Evolutionary conservation across 805 yeast species (phyloP).

Genomic region (Crinitomyces ghanaensis): DNA sequence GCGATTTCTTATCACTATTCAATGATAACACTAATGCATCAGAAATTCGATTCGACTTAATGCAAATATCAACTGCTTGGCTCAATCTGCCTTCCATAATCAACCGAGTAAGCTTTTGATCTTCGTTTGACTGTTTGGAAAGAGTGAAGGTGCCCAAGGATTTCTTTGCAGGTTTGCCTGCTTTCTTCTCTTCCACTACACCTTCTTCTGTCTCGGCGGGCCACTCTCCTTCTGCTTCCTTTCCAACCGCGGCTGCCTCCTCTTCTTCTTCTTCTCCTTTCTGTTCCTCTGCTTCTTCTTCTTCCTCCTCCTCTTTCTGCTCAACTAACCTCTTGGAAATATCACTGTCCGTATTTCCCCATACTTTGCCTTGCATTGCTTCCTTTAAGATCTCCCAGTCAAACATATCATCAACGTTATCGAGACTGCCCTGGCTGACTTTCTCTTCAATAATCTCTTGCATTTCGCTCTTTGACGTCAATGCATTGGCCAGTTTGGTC

Average conservation of each 20-base stretch:
- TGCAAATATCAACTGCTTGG: constrained; percentile 55
- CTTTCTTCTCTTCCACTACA: constrained; percentile 17
- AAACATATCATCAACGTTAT: constrained; percentile 16
- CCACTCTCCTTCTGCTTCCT: constrained; percentile 1
- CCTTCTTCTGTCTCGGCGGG: constrained; percentile 21
- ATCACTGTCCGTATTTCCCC: constrained; percentile 21
- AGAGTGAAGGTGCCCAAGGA: constrained; percentile 24
- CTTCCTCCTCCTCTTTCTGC: constrained; percentile 15
- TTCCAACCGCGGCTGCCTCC: constrained; percentile 5
- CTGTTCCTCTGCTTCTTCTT: constrained; percentile 8
- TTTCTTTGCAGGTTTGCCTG: constrained; percentile 18
- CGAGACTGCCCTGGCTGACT: constrained; percentile 10
- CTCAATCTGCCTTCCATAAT: constrained; percentile 52
- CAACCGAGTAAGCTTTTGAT: constrained; percentile 35
- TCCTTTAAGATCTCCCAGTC: constrained; percentile 28
- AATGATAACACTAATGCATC: constrained; percentile 81
- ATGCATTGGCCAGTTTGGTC: constrained; percentile 42
- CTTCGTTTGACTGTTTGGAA: constrained; percentile 28
- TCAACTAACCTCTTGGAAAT: constrained; percentile 15
- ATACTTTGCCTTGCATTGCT: constrained; percentile 23
- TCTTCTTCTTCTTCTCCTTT: constrained; percentile 15
- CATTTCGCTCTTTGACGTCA: constrained; percentile 29
- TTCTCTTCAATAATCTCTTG: constrained; percentile 11
- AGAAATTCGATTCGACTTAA: constrained; percentile 48
- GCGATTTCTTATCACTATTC: constrained; percentile 42